Evolutionary conservation across 768 basidiomycete species (phyloP), one percentile per base, ranked within the genome.

Genomic region (Lentinula guzmanii): DNA sequence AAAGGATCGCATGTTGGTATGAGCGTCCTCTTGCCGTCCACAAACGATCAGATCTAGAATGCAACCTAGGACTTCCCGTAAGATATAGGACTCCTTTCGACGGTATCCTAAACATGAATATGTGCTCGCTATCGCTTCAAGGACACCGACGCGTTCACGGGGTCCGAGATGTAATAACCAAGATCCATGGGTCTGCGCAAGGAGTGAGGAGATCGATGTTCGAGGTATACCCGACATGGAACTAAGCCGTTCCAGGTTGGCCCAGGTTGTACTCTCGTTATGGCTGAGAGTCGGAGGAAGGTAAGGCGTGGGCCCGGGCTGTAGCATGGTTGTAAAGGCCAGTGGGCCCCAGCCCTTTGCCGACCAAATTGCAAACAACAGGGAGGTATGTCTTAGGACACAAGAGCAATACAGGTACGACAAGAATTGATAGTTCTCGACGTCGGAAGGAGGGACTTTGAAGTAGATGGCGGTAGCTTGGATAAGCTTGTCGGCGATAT

Each of bases 291-390:
- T 82, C 10, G 85, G 85, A 18, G 88, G 85, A 63, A 85, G 75
- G 66, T 81, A 84, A 8, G 81, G 83, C 41, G 77, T 79, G 7
- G 84, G 77, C 46, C 79, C 86, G 34, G 86, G 82, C 65, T 86
- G 86, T 45, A 93, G 72, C 85, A 93, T 87, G 18, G 83, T 83
- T 16, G 85, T 83, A 64, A 93, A 86, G 3, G 91, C 87, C 34
- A 90, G 76, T 0, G 86, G 83, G 2, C 91, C 90, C 88, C 93
- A 93, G 24, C 93, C 93, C 70, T 91, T 90, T n/a, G 88, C 83
- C 50, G 89, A 86, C 90, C 91, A 90, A 8, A 93, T 76, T 21
- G 90, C 81, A 68, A 91, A 90, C 15, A 93, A 77, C 53, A 95
- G 79, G 2, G 84, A 81, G 5, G 88, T 75, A 68, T 91, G 91